phyloP scores from a whole-genome alignment of 805 yeast species.

The Wickerhamiella lipophila region DNA sequence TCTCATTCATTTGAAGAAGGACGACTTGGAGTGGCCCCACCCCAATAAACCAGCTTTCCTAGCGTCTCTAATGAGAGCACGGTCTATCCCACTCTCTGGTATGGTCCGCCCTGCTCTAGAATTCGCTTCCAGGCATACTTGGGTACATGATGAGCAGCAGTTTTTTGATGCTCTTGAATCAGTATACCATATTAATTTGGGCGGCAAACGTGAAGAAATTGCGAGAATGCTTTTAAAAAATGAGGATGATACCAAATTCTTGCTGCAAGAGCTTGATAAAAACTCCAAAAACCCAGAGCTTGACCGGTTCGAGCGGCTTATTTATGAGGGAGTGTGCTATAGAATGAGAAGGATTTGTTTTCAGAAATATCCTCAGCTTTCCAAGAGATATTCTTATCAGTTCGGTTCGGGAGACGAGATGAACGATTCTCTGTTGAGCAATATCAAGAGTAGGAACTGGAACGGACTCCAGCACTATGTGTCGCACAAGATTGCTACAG shows the following conservation, averaged over 20 bases:
- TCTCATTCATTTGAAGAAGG: background rate
- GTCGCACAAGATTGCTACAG: constrained; percentile 12
- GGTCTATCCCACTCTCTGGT: background rate
- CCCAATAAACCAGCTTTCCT: background rate
- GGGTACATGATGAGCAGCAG: background rate
- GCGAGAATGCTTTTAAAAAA: background rate
- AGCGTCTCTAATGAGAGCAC: background rate
- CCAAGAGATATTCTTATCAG: background rate
- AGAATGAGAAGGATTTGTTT: background rate
- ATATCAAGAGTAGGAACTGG: background rate
- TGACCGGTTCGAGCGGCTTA: constrained; percentile 1
- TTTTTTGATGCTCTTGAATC: background rate
- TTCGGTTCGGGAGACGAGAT: background rate
- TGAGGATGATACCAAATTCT: background rate
- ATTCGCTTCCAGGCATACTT: background rate
- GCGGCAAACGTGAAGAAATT: background rate
- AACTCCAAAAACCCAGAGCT: background rate
- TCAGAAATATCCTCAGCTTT: background rate
- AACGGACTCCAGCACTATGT: constrained; percentile 12
- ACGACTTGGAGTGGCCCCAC: constrained; percentile 4
- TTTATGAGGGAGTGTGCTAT: background rate
- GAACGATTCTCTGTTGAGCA: background rate
- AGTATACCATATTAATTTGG: background rate
- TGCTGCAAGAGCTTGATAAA: background rate
- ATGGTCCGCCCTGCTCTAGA: background rate